Base-by-base conservation (phyloP, 2,329 filamentous ascomycete genomes). In the Phoma herbarum region DNA sequence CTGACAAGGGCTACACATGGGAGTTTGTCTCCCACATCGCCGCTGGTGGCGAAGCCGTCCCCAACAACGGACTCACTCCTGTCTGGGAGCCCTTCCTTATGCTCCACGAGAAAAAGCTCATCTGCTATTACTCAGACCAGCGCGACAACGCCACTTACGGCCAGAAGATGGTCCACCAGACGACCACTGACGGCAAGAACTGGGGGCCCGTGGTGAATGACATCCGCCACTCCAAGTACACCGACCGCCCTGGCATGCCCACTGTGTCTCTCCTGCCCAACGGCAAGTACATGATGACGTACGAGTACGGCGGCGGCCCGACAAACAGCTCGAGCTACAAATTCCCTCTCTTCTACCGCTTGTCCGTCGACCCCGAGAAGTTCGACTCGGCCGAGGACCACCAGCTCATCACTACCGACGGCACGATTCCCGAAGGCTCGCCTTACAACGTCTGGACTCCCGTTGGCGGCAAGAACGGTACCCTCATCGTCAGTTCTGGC, bases 61-160 rank as follows among this genome's bases (percentile, higher is more conserved):
- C 88, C 3, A 82, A 85, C 68, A 90, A 91, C 67, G 88, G 86
- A 1, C 73, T 86, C 35, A 89, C 87, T 0, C 87, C 88, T 0
- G 86, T 92, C 20, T 92, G 89, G 89, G 90, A 92, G 73, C 89
- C 89, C 0, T 90, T 89, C 73, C 75, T 91, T 41, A 82, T 83
- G 71, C 79, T 83, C 43, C 82, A 87, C 71, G 77, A 89, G 55
- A 81, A 84, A 52, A 79, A 85, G 50, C 77, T 91, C 18, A 82
- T 91, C 33, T 79, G 83, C 66, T 91, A 90, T 80, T 91, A 91
- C 78, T 87, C 88, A 1, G 89, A 91, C 73, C 89, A 91, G 71
- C 84, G 89, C 33, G 87, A 87, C 61, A 82, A 86, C 62, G 60
- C 71, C 1, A 78, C 79, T 1, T 80, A 91, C 68, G 89, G 88